Evolutionary conservation across 2,329 filamentous ascomycete species (phyloP).

Genomic region (Aureobasidium zeae): DNA sequence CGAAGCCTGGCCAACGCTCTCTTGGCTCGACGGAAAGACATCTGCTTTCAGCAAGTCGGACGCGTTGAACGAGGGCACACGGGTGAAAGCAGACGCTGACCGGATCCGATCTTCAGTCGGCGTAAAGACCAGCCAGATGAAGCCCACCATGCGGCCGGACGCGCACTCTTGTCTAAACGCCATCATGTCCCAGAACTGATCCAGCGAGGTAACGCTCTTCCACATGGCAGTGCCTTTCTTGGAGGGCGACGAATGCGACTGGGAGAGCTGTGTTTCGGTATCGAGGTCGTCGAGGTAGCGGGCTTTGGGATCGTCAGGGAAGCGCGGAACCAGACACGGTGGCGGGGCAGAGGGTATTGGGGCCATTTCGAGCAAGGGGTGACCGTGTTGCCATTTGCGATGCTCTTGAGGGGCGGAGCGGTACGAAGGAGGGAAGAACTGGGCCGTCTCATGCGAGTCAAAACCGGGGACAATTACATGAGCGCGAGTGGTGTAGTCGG

Average conservation of each 20-base stretch:
- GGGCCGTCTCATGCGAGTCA: conserved; percentile 69
- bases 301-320: conserved; percentile 91
- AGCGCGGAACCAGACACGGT: conserved; percentile 76
- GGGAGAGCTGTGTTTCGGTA: conserved; percentile 55
- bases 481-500: conserved; percentile 41
- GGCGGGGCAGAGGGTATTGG: conserved; percentile 56
- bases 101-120: too few relatives aligned
- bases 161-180: conserved; percentile 92
- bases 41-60: conserved; percentile 3
- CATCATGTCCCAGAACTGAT: conserved; percentile 99
- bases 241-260: conserved; percentile 24
- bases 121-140: conserved; percentile 81
- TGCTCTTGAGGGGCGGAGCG: conserved; percentile 32
- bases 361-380: conserved; percentile 64
- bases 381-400: conserved; percentile 49
- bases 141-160: conserved; percentile 82
- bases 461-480: conserved; percentile 84
- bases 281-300: conserved; percentile 84
- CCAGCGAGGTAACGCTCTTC: conserved; percentile 72
- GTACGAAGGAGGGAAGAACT: conserved; percentile 57
- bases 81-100: too few relatives aligned
- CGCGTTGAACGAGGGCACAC: conserved; percentile 2
- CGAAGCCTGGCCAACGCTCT: background rate
- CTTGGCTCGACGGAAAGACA: background rate
- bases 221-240: conserved; percentile 56